Evolutionary conservation across 1,139 yeast species (phyloP).

Genomic region (Pichia sp.): DNA sequence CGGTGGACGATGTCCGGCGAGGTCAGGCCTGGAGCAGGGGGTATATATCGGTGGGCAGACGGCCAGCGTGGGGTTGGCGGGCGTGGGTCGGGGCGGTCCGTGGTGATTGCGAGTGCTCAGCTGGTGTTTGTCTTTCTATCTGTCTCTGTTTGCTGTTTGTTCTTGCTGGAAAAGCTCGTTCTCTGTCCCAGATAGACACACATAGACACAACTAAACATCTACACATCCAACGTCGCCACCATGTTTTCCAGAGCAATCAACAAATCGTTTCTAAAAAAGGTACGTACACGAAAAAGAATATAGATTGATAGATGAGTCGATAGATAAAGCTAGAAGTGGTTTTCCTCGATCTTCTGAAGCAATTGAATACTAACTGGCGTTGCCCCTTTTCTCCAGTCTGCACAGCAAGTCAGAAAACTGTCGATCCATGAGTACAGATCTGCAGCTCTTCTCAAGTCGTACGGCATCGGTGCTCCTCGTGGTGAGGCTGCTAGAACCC

Average conservation of each 20-base stretch:
- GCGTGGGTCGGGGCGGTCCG: not conserved
- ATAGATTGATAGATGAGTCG: not conserved
- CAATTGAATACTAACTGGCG: not conserved
- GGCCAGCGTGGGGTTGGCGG: not conserved
- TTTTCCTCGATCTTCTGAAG: too few species aligned
- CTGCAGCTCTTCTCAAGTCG: slow-evolving; percentile 71
- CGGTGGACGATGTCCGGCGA: slow-evolving; percentile 1
- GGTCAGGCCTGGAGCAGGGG: slow-evolving; percentile 1
- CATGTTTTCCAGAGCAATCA: slow-evolving; percentile 24
- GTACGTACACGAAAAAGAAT: slow-evolving; percentile 12
- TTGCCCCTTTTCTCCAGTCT: slow-evolving; percentile 4
- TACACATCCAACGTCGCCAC: not conserved
- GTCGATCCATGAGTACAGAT: slow-evolving; percentile 93
- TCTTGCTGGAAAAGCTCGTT: not conserved
- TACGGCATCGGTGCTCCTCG: slow-evolving; percentile 90
- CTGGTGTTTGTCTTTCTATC: not conserved
- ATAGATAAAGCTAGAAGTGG: not conserved
- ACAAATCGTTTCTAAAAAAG: slow-evolving; percentile 17
- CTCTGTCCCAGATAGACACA: not conserved
- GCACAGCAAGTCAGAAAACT: slow-evolving; percentile 47
- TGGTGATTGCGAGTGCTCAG: not conserved
- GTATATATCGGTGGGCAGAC: not conserved
- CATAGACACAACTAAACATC: too few species aligned
- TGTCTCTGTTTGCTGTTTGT: too few species aligned
- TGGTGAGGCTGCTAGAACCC: slow-evolving; percentile 87